phyloP scores from a whole-genome alignment of 352 stramenopile genomes.

The Phytophthora pluvialis region DNA sequence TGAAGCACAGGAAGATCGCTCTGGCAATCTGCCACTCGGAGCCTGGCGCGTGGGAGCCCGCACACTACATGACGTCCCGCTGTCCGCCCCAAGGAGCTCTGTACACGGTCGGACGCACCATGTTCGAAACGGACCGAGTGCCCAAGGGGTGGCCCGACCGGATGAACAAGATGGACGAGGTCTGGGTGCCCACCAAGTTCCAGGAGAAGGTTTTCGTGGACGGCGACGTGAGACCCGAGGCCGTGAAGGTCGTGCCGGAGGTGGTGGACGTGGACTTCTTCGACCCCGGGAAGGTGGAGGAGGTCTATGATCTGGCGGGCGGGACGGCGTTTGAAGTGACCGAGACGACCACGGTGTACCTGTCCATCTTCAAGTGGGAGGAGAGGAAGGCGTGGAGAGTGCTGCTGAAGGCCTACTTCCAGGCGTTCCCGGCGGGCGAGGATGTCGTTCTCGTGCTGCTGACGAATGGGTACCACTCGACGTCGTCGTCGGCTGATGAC shows the following conservation, averaged over 20 bases:
- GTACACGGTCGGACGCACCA: slow-evolving; percentile 90
- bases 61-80: slow-evolving; percentile 68
- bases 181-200: slow-evolving; percentile 93
- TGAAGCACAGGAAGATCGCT: slow-evolving; percentile 46
- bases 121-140: slow-evolving; percentile 96
- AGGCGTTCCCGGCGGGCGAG: slow-evolving; percentile 63
- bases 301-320: slow-evolving; percentile 55
- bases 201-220: slow-evolving; percentile 77
- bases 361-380: slow-evolving; percentile 96
- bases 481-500: slow-evolving; percentile 47
- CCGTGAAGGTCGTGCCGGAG: slow-evolving; percentile 84
- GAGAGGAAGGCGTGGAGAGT: slow-evolving; percentile 92
- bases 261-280: slow-evolving; percentile 93
- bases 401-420: slow-evolving; percentile 86
- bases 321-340: slow-evolving; percentile 43
- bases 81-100: slow-evolving; percentile 58
- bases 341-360: slow-evolving; percentile 74
- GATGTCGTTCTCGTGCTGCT: slow-evolving; percentile 86
- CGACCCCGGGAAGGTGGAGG: slow-evolving; percentile 53
- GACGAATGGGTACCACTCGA: slow-evolving; percentile 88
- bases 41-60: slow-evolving; percentile 91
- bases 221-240: slow-evolving; percentile 54
- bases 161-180: slow-evolving; percentile 94
- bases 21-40: slow-evolving; percentile 93
- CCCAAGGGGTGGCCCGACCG: slow-evolving; percentile 87